Evolutionary conservation across 2,329 filamentous ascomycete species (phyloP).

Genomic region (Verticillium albo-atrum): DNA sequence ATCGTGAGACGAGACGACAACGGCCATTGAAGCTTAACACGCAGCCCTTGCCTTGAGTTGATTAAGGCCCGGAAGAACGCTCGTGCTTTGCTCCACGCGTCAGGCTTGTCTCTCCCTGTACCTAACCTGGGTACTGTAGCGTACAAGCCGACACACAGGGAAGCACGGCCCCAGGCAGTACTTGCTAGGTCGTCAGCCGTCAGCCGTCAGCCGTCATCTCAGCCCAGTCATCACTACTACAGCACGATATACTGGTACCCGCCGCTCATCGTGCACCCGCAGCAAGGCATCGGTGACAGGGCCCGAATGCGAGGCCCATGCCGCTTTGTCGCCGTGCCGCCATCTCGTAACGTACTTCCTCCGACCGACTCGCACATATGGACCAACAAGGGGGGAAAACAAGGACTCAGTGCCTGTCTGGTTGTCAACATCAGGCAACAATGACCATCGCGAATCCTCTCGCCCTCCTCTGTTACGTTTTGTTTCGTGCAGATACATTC

Average conservation of each 20-base stretch:
- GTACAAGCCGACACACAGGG: too few species aligned
- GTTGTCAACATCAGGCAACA: background rate
- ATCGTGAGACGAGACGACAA: background rate
- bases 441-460: background rate
- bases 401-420: background rate
- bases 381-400: background rate
- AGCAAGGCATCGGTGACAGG: background rate
- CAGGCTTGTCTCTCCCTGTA: background rate
- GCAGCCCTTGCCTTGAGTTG: background rate
- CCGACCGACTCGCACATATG: background rate
- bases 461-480: background rate
- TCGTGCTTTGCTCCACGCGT: background rate
- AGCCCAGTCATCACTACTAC: background rate
- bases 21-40: background rate
- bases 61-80: background rate
- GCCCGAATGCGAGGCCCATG: background rate
- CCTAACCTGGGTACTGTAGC: too few species aligned
- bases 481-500: background rate
- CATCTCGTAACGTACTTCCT: background rate
- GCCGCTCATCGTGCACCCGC: background rate
- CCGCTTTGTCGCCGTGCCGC: background rate
- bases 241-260: background rate
- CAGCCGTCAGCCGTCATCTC: background rate
- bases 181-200: background rate
- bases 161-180: background rate